These are phyloP conservation scores for Ananas comosus DNA, from an alignment of 176 grass and related monocot genomes.

Conservation along the genomic window DNA sequence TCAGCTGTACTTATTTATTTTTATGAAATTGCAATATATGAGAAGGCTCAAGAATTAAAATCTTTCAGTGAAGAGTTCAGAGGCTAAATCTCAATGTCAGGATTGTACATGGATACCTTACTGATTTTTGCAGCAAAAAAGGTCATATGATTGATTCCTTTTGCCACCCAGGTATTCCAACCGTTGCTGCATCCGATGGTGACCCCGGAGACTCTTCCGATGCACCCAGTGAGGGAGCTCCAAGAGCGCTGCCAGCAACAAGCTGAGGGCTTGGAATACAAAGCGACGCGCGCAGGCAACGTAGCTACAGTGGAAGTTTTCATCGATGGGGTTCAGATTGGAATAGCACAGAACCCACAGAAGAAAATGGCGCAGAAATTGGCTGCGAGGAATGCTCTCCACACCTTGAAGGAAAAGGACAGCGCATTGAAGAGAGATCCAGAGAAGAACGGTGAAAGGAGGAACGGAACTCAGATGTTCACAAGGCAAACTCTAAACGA, in stretches of 20 bases:
- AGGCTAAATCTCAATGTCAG: too few species aligned
- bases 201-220: constrained; percentile 83
- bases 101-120: too few species aligned
- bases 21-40: background rate
- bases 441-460: constrained; percentile 65
- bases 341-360: constrained; percentile 87
- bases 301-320: constrained; percentile 89
- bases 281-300: constrained; percentile 62
- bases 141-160: background rate
- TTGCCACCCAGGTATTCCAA: constrained; percentile 53
- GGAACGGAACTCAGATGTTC: constrained; percentile 54
- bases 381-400: constrained; percentile 80
- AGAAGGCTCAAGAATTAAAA: background rate
- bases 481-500: constrained; percentile 94
- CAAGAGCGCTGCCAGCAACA: constrained; percentile 99
- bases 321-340: constrained; percentile 83
- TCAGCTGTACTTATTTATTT: too few species aligned
- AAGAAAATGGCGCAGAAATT: constrained; percentile 99
- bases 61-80: too few species aligned
- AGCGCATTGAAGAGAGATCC: constrained; percentile 47
- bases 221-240: constrained; percentile 97
- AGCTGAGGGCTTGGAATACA: constrained; percentile 90
- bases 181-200: constrained; percentile 79
- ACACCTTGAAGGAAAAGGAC: constrained; percentile 82
- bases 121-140: background rate